These are phyloP conservation scores for Lasiodiplodia sp. DNA, from an alignment of 2,329 filamentous ascomycete species.

Conservation along the genomic window DNA sequence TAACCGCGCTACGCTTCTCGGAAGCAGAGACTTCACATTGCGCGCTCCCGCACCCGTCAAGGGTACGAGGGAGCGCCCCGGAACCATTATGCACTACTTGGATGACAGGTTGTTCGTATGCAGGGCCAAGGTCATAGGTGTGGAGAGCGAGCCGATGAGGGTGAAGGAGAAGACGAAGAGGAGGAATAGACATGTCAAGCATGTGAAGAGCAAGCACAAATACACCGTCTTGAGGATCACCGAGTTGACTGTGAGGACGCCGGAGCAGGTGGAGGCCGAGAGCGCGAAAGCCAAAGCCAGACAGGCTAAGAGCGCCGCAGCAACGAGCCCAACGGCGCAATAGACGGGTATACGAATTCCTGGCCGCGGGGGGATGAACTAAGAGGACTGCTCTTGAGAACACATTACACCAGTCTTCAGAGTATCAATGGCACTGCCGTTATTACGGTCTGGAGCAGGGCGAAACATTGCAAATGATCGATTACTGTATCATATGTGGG, in stretches of 20 bases:
- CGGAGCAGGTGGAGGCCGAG: slow-evolving; percentile 60
- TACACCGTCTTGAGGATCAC: slow-evolving; percentile 87
- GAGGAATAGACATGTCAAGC: slow-evolving; percentile 70
- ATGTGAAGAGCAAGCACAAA: slow-evolving; percentile 86
- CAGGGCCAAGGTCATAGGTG: slow-evolving; percentile 81
- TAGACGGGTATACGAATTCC: neutral
- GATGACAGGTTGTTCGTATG: slow-evolving; percentile 87
- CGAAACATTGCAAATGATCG: neutral
- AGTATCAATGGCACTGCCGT: neutral
- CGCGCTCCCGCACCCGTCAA: slow-evolving; percentile 58
- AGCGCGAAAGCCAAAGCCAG: slow-evolving; percentile 34
- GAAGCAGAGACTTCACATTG: slow-evolving; percentile 88
- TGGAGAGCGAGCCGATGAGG: slow-evolving; percentile 72
- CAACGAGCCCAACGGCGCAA: neutral
- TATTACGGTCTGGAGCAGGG: neutral
- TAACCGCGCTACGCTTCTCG: slow-evolving; percentile 82
- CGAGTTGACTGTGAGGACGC: slow-evolving; percentile 73
- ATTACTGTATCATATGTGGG: slow-evolving; percentile 8
- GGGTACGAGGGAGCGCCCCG: slow-evolving; percentile 41
- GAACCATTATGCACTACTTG: slow-evolving; percentile 64
- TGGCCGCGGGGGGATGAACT: neutral
- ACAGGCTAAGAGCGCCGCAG: too few species aligned
- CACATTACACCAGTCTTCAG: neutral
- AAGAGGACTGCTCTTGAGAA: neutral
- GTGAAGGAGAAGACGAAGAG: slow-evolving; percentile 69